phyloP scores from a whole-genome alignment of 148 eudicot species.

The Linanthus parryae region DNA sequence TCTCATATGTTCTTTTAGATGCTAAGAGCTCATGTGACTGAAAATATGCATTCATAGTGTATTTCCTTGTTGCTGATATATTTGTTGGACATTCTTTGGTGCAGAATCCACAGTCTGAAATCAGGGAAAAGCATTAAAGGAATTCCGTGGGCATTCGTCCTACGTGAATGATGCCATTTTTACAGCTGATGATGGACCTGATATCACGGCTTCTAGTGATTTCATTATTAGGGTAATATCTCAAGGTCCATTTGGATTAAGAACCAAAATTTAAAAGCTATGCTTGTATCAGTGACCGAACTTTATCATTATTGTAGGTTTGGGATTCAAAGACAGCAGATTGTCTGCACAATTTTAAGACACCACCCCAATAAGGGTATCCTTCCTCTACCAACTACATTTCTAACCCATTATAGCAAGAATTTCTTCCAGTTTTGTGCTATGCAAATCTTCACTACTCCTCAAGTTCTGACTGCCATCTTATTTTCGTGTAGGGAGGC shows the following conservation, averaged over 20 bases:
- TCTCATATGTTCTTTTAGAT: too few species aligned
- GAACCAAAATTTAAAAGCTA: neutral
- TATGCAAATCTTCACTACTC: constrained; percentile 3
- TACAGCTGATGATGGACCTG: constrained; percentile 78
- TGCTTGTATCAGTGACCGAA: too few species aligned
- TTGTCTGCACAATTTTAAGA: constrained; percentile 91
- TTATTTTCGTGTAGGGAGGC: constrained; percentile 55
- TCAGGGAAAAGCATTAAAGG: too few species aligned
- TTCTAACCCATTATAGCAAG: too few species aligned
- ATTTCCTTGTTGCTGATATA: too few species aligned
- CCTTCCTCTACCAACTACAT: constrained; percentile 1
- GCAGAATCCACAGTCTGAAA: too few species aligned
- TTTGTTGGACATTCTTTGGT: too few species aligned
- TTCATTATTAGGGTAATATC: constrained; percentile 84
- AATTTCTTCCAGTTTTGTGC: too few species aligned
- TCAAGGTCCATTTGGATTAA: too few species aligned
- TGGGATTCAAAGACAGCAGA: constrained; percentile 95
- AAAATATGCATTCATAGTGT: too few species aligned
- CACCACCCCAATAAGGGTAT: constrained; percentile 94
- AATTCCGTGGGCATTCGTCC: constrained; percentile 96
- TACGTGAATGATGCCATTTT: constrained; percentile 89
- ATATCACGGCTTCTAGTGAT: constrained; percentile 97
- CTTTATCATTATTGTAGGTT: constrained; percentile 44
- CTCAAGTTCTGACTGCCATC: neutral
- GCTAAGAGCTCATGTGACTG: too few species aligned